phyloP scores from a whole-genome alignment of 2,329 filamentous ascomycete species.

The Zalaria obscura region DNA sequence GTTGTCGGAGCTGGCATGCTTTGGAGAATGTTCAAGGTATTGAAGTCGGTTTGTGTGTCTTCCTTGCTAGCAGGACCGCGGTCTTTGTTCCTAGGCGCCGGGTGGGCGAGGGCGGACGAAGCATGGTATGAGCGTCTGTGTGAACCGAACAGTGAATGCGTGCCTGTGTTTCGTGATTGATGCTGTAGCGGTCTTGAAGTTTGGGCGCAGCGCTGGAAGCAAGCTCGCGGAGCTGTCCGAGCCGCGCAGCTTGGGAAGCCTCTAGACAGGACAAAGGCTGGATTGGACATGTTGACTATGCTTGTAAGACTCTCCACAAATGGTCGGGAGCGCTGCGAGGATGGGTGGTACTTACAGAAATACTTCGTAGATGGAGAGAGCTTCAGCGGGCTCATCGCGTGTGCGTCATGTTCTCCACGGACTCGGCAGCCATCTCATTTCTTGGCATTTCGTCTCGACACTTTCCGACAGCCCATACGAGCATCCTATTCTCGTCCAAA shows the following conservation, averaged over 20 bases:
- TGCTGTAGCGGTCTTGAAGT: not conserved
- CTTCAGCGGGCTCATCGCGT: not conserved
- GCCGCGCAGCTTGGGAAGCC: not conserved
- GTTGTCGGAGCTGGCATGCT: constrained; percentile 65
- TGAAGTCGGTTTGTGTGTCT: constrained; percentile 58
- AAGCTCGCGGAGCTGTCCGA: not conserved
- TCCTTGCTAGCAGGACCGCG: constrained; percentile 47
- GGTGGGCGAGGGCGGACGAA: constrained; percentile 2
- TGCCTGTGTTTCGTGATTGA: not conserved
- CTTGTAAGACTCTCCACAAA: not conserved
- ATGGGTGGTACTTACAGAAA: not conserved
- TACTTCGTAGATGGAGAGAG: not conserved
- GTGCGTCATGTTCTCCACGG: no score
- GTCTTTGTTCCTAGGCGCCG: constrained; percentile 33
- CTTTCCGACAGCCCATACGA: not conserved
- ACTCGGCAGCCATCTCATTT: no score
- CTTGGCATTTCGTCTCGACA: not conserved
- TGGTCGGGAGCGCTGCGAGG: not conserved
- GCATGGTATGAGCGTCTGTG: not conserved
- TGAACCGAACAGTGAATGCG: not conserved
- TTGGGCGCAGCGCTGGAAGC: not conserved
- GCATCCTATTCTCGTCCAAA: not conserved
- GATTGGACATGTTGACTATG: not conserved
- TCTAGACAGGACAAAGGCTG: not conserved
- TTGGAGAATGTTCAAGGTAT: constrained; percentile 62